A percentile compares a stretch with the other conserved stretches of the same genome.
phyloP scores from a whole-genome alignment of 164 flowering plant genomes.

The Liquidambar formosana region DNA sequence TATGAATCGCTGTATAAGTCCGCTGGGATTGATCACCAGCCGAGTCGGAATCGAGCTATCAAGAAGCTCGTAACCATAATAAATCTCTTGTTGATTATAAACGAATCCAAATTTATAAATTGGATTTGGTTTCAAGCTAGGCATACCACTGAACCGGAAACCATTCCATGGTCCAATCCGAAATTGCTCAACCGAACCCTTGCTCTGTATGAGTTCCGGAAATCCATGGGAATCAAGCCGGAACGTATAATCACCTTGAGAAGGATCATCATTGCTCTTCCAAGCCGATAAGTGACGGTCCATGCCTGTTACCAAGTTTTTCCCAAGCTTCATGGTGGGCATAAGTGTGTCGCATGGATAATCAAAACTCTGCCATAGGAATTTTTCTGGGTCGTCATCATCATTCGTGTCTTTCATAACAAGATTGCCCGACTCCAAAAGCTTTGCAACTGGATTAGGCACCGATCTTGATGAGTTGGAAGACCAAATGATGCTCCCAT shows the following conservation, averaged over 20 bases:
- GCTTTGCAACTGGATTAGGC: slow-evolving; percentile 19
- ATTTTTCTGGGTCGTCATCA: not conserved
- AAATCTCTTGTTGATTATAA: slow-evolving; percentile 22
- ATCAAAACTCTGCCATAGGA: slow-evolving; percentile 40
- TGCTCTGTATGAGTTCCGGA: slow-evolving; percentile 23
- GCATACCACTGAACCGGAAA: slow-evolving; percentile 21
- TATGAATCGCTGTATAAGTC: slow-evolving; percentile 1
- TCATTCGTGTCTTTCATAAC: slow-evolving; percentile 18
- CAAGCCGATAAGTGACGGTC: slow-evolving; percentile 30
- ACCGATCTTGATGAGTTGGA: slow-evolving; percentile 12
- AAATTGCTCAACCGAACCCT: slow-evolving; percentile 2
- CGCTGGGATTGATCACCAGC: slow-evolving; percentile 8
- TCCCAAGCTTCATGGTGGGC: slow-evolving; percentile 40
- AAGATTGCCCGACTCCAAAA: slow-evolving; percentile 32
- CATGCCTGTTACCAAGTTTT: slow-evolving; percentile 19
- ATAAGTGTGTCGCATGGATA: slow-evolving; percentile 31
- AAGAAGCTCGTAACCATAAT: slow-evolving; percentile 6
- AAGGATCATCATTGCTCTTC: slow-evolving; percentile 40
- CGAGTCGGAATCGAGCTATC: slow-evolving; percentile 13
- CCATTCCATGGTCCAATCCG: slow-evolving; percentile 40
- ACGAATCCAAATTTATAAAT: slow-evolving; percentile 3
- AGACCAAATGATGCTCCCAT: slow-evolving; percentile 24
- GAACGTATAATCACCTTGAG: slow-evolving; percentile 24
- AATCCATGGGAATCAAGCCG: slow-evolving; percentile 21
- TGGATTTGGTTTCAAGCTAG: slow-evolving; percentile 8